phyloP scores from a whole-genome alignment of 2,329 filamentous ascomycete genomes.

The Ceratocystis alfenasii region DNA sequence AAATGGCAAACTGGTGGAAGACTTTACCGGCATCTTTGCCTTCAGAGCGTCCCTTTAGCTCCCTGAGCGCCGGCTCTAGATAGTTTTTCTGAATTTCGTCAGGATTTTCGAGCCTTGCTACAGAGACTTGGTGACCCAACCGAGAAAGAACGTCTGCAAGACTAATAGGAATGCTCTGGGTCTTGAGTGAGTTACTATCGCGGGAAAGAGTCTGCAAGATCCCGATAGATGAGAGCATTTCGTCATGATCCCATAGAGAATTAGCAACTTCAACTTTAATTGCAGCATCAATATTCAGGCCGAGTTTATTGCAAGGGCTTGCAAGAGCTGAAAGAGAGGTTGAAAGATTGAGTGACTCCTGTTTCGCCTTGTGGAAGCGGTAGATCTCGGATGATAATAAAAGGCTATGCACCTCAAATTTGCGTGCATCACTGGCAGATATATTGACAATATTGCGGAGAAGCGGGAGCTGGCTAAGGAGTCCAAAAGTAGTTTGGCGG shows the following conservation, averaged over 20 bases:
- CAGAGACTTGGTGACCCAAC: constrained; percentile 76
- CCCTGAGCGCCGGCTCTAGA: constrained; percentile 68
- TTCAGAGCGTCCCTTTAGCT: constrained; percentile 56
- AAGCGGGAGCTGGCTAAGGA: constrained; percentile 57
- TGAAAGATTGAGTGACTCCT: constrained; percentile 77
- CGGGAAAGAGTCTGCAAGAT: constrained; percentile 65
- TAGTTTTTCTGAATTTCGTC: constrained; percentile 82
- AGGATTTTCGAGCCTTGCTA: constrained; percentile 81
- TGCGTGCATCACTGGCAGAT: constrained; percentile 49
- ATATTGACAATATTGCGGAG: constrained; percentile 51
- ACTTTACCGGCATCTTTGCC: constrained; percentile 73
- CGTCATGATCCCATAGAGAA: constrained; percentile 87
- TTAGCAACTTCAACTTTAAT: constrained; percentile 74
- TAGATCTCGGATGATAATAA: constrained; percentile 63
- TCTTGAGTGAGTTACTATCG: constrained; percentile 42
- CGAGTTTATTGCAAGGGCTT: constrained; percentile 54
- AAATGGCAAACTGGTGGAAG: constrained; percentile 87
- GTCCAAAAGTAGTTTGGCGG: constrained; percentile 69
- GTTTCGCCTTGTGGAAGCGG: constrained; percentile 65
- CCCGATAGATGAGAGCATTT: constrained; percentile 75
- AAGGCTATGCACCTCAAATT: constrained; percentile 66
- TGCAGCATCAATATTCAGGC: constrained; percentile 63
- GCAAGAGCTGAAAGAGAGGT: constrained; percentile 72
- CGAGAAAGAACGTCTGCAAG: constrained; percentile 73
- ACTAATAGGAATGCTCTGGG: constrained; percentile 60